These are phyloP conservation scores for Cutaneotrichosporon sp. DNA, from an alignment of 1,284 basidiomycete genomes.

Conservation along the genomic window DNA sequence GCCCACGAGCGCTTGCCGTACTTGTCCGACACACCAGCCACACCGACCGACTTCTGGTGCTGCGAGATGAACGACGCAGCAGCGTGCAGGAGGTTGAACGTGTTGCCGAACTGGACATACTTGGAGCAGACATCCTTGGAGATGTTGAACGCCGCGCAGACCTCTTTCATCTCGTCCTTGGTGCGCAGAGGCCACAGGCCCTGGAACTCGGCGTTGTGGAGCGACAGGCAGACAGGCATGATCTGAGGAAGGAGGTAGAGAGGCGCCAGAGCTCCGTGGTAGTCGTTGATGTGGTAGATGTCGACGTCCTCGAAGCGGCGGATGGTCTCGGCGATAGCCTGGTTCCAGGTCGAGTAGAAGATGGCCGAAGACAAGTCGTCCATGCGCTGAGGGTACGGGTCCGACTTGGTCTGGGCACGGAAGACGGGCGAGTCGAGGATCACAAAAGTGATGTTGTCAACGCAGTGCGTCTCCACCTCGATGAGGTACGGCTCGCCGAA, in stretches of 20 bases:
- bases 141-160: constrained; percentile 93
- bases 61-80: constrained; percentile 85
- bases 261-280: constrained; percentile 84
- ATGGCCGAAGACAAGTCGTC: constrained; percentile 91
- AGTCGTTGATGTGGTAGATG: constrained; percentile 68
- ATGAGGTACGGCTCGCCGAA: constrained; percentile 92
- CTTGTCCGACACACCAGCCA: constrained; percentile 92
- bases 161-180: constrained; percentile 96
- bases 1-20: constrained; percentile 92
- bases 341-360: constrained; percentile 96
- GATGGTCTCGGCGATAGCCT: constrained; percentile 85
- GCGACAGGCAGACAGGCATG: constrained; percentile 81
- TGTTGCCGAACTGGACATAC: constrained; percentile 94
- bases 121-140: constrained; percentile 91
- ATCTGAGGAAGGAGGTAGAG: constrained; percentile 88
- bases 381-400: constrained; percentile 93
- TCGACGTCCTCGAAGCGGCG: constrained; percentile 79
- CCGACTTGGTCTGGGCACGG: constrained; percentile 88
- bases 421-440: constrained; percentile 91
- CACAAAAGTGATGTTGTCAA: constrained; percentile 92
- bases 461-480: constrained; percentile 83
- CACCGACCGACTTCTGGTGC: constrained; percentile 87
- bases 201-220: constrained; percentile 95
- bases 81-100: constrained; percentile 88
- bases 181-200: constrained; percentile 91